A percentile compares a stretch with the other conserved stretches of the same genome.
These are phyloP conservation scores for Erysimum cheiranthoides DNA, from an alignment of 345 rosid genomes.

Conservation along the genomic window DNA sequence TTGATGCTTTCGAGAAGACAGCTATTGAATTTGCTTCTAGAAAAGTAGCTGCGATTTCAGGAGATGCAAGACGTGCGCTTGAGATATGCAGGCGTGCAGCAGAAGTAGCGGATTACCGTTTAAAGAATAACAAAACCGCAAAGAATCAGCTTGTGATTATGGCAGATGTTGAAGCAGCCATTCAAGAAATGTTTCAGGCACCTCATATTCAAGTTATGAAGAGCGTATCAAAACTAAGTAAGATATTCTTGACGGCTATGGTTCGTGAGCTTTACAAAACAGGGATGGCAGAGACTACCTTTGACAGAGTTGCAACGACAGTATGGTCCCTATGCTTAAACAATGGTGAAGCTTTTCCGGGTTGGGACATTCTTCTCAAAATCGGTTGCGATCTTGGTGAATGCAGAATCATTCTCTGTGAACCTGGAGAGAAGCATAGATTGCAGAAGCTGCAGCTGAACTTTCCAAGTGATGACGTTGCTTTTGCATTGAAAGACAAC, in stretches of 20 bases:
- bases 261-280: constrained; percentile 93
- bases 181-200: constrained; percentile 96
- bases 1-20: constrained; percentile 87
- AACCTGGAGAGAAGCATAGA: constrained; percentile 80
- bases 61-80: constrained; percentile 96
- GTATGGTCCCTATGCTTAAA: constrained; percentile 69
- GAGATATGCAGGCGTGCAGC: constrained; percentile 99
- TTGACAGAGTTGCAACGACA: constrained; percentile 87
- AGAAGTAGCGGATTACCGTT: constrained; percentile 77
- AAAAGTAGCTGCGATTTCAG: constrained; percentile 97
- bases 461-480: constrained; percentile 94
- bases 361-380: constrained; percentile 87
- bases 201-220: constrained; percentile 98
- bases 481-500: constrained; percentile 86
- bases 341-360: constrained; percentile 87
- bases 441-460: constrained; percentile 95
- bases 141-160: constrained; percentile 72
- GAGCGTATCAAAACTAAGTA: constrained; percentile 67
- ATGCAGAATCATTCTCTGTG: constrained; percentile 84
- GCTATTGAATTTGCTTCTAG: constrained; percentile 96
- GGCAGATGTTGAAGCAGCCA: constrained; percentile 87
- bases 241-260: constrained; percentile 93
- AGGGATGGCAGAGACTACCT: constrained; percentile 87
- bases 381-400: constrained; percentile 93
- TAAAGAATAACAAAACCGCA: constrained; percentile 55